A percentile compares a stretch with the other conserved stretches of the same genome.
These are phyloP conservation scores for Spiromastix sp. DNA, from an alignment of 2,329 filamentous ascomycete species.

Conservation along the genomic window DNA sequence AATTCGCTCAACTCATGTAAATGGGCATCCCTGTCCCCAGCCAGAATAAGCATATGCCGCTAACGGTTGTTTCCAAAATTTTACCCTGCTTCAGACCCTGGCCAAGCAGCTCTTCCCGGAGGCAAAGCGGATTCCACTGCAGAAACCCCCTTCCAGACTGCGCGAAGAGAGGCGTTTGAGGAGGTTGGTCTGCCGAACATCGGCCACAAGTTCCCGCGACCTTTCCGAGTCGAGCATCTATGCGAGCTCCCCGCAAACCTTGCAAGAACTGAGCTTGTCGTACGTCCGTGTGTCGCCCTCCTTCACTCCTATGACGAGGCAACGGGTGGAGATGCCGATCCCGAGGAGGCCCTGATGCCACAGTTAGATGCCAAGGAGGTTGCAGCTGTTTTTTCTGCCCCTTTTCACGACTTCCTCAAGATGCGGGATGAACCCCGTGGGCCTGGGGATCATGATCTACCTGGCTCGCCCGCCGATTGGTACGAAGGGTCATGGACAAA, in stretches of 20 bases:
- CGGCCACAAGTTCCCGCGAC: conserved; percentile 57
- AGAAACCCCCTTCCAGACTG: conserved; percentile 63
- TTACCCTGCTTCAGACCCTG: conserved; percentile 43
- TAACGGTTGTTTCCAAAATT: too few species aligned
- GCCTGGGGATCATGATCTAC: conserved; percentile 23
- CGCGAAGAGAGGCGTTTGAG: conserved; percentile 80
- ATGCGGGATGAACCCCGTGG: conserved; percentile 45
- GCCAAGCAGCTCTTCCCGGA: conserved; percentile 77
- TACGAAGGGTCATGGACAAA: conserved; percentile 74
- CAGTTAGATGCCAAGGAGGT: conserved; percentile 82
- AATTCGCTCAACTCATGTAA: conserved; percentile 48
- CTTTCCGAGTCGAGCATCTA: conserved; percentile 78
- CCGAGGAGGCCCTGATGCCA: conserved; percentile 65
- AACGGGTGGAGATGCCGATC: conserved; percentile 37
- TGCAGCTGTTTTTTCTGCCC: conserved; percentile 83
- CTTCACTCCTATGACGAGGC: conserved; percentile 52
- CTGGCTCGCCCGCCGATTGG: conserved; percentile 54
- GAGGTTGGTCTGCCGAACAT: conserved; percentile 76
- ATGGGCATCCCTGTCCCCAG: neutral
- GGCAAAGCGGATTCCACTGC: conserved; percentile 48
- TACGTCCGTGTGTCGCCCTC: conserved; percentile 68
- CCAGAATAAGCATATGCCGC: too few species aligned
- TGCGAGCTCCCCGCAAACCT: conserved; percentile 71
- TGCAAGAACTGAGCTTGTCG: conserved; percentile 61
- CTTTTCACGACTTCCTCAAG: conserved; percentile 72